A percentile compares a stretch with the other conserved stretches of the same genome.
These are phyloP conservation scores for Fusarium falciforme DNA, from an alignment of 2,329 filamentous ascomycete species.

Conservation along the genomic window DNA sequence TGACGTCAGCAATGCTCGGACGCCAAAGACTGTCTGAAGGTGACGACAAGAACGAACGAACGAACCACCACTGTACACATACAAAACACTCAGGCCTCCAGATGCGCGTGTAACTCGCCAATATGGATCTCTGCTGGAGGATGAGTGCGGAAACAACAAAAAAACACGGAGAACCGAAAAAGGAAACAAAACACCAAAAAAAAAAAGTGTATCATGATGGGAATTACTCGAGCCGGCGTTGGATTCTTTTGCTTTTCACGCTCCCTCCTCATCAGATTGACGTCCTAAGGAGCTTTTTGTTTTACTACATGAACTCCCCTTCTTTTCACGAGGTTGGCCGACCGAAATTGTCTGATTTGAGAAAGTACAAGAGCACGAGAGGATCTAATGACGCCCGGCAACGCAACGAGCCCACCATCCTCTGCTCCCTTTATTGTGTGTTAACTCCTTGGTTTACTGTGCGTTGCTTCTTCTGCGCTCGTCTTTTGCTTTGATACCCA, in stretches of 20 bases:
- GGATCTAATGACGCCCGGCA: slow-evolving; percentile 47
- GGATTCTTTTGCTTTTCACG: slow-evolving; percentile 49
- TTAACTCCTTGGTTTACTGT: slow-evolving; percentile 15
- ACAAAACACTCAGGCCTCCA: slow-evolving; percentile 35
- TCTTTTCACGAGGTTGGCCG: slow-evolving; percentile 62
- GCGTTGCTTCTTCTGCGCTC: slow-evolving; percentile 30
- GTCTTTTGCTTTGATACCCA: slow-evolving; percentile 43
- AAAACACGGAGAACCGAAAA: slow-evolving; percentile 38
- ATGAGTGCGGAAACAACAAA: slow-evolving; percentile 32
- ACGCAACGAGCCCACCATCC: slow-evolving; percentile 37
- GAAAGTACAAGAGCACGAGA: slow-evolving; percentile 55
- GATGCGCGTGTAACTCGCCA: slow-evolving; percentile 31
- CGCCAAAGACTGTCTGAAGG: slow-evolving; percentile 67
- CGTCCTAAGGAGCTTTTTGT: slow-evolving; percentile 57
- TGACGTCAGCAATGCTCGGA: slow-evolving; percentile 79
- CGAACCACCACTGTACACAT: slow-evolving; percentile 14
- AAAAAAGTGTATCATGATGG: slow-evolving; percentile 31
- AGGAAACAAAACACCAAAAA: slow-evolving; percentile 39
- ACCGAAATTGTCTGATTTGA: slow-evolving; percentile 53
- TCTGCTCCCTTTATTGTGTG: slow-evolving; percentile 47
- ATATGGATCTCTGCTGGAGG: slow-evolving; percentile 37
- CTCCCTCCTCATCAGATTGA: slow-evolving; percentile 62
- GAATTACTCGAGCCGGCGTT: slow-evolving; percentile 45
- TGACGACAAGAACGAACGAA: slow-evolving; percentile 13
- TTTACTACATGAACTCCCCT: slow-evolving; percentile 56